phyloP scores from a whole-genome alignment of 805 yeast genomes.

The Yarrowia divulgata region DNA sequence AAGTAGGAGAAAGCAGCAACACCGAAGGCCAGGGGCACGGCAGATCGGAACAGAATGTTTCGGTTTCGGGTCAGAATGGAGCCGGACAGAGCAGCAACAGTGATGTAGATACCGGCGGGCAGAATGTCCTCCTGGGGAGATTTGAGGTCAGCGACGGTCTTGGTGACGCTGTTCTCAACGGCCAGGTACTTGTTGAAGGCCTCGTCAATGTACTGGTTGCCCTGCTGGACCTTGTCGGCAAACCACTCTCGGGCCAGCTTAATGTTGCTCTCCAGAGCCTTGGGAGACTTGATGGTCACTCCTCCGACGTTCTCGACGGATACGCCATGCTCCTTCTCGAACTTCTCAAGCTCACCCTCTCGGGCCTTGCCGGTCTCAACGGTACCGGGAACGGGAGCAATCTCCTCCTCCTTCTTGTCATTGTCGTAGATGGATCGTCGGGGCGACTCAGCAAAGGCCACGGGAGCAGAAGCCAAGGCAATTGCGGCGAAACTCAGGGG shows the following conservation, averaged over 20 bases:
- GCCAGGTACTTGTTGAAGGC: constrained; percentile 60
- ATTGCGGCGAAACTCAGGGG: constrained; percentile 29
- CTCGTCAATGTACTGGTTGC: constrained; percentile 55
- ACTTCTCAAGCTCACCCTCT: constrained; percentile 38
- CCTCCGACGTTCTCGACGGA: constrained; percentile 58
- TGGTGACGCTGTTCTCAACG: constrained; percentile 68
- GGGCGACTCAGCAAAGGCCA: constrained; percentile 34
- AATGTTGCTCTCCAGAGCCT: constrained; percentile 58
- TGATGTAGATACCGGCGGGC: constrained; percentile 73
- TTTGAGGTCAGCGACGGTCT: constrained; percentile 69
- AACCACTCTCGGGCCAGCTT: constrained; percentile 58
- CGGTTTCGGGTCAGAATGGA: constrained; percentile 74
- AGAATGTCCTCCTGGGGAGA: constrained; percentile 69
- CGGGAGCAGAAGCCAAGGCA: constrained; percentile 34
- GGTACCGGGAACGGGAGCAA: constrained; percentile 48
- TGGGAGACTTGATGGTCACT: constrained; percentile 61
- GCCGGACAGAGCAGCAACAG: constrained; percentile 75
- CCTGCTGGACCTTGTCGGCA: constrained; percentile 49
- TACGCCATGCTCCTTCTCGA: constrained; percentile 42
- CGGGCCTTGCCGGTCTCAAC: constrained; percentile 41
- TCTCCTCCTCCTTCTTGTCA: constrained; percentile 43
- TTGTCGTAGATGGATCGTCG: constrained; percentile 48
- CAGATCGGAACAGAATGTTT: constrained; percentile 60
- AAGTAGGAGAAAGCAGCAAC: constrained; percentile 69
- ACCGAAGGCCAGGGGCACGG: constrained; percentile 68